Evolutionary conservation across 2,329 filamentous ascomycete species (phyloP).

Genomic region (Reticulascus tulasneorum): DNA sequence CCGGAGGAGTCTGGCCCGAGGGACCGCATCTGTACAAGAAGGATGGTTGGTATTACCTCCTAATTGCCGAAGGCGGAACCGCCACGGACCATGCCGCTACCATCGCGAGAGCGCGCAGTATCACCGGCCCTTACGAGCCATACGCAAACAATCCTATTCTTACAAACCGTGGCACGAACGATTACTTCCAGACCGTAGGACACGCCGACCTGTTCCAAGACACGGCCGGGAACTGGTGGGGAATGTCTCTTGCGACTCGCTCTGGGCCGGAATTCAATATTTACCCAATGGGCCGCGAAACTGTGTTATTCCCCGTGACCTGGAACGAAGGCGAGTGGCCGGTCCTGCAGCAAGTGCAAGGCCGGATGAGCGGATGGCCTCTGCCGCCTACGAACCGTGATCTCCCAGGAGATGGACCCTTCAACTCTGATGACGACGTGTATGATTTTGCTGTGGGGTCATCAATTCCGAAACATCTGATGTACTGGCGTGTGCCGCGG

Average conservation of each 20-base stretch:
- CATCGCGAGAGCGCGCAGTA: constrained; percentile 34
- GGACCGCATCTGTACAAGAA: constrained; percentile 51
- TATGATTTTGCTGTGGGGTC: constrained; percentile 38
- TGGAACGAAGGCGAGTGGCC: constrained; percentile 50
- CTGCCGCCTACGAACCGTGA: constrained; percentile 27
- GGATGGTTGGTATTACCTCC: constrained; percentile 48
- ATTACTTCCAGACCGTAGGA: constrained; percentile 39
- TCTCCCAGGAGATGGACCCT: constrained; percentile 36
- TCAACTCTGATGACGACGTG: constrained; percentile 36
- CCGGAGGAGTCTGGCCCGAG: constrained; percentile 36
- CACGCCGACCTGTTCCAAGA: constrained; percentile 44
- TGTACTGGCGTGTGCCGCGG: constrained; percentile 42
- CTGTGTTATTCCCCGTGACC: constrained; percentile 41
- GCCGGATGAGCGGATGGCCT: constrained; percentile 38
- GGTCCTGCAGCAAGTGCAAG: constrained; percentile 34
- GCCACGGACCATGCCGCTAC: constrained; percentile 34
- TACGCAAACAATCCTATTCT: constrained; percentile 40
- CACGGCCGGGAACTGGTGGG: constrained; percentile 47
- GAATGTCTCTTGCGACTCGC: constrained; percentile 40
- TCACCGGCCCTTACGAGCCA: constrained; percentile 39
- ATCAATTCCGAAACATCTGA: constrained; percentile 38
- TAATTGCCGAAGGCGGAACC: constrained; percentile 51
- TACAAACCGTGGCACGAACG: constrained; percentile 31
- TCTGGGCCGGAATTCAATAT: constrained; percentile 34
- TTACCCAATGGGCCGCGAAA: constrained; percentile 53